Evolutionary conservation across 164 flowering plant species (phyloP).

Genomic region (Aristolochia californica): DNA sequence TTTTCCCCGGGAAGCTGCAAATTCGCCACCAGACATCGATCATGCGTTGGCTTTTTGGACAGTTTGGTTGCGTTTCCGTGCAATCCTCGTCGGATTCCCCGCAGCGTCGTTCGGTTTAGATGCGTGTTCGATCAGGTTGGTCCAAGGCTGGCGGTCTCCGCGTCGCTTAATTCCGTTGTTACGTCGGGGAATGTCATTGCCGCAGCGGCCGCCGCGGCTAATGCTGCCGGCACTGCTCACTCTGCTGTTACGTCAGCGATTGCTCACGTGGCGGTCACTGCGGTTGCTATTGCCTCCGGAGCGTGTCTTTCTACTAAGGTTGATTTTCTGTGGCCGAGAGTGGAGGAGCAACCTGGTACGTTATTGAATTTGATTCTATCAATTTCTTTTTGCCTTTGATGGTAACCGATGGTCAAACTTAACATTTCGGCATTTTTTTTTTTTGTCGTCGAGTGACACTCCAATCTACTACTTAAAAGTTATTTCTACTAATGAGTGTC

Average conservation of each 20-base stretch:
- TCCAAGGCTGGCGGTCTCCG: slow-evolving; percentile 22
- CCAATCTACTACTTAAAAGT: background rate
- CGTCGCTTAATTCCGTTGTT: slow-evolving; percentile 30
- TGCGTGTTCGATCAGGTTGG: slow-evolving; percentile 20
- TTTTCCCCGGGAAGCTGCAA: background rate
- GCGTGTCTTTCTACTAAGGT: slow-evolving; percentile 93
- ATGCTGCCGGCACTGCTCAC: slow-evolving; percentile 39
- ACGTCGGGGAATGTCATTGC: slow-evolving; percentile 52
- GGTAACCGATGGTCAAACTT: background rate
- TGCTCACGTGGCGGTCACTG: slow-evolving; percentile 83
- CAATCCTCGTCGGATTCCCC: slow-evolving; percentile 1
- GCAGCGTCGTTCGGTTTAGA: slow-evolving; percentile 9
- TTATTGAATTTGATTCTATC: background rate
- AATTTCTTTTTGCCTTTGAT: background rate
- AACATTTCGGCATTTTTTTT: background rate
- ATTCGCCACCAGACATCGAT: background rate
- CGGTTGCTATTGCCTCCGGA: slow-evolving; percentile 88
- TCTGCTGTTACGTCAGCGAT: slow-evolving; percentile 79
- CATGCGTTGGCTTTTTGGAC: background rate
- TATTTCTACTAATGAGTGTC: background rate
- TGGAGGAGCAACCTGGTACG: slow-evolving; percentile 64
- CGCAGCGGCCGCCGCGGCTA: slow-evolving; percentile 45
- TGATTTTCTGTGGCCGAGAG: slow-evolving; percentile 81
- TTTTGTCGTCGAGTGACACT: background rate
- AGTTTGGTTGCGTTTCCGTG: background rate